These are phyloP conservation scores for Phycomyces nitens DNA, from an alignment of 192 early-diverging fungal genomes.

Conservation along the genomic window DNA sequence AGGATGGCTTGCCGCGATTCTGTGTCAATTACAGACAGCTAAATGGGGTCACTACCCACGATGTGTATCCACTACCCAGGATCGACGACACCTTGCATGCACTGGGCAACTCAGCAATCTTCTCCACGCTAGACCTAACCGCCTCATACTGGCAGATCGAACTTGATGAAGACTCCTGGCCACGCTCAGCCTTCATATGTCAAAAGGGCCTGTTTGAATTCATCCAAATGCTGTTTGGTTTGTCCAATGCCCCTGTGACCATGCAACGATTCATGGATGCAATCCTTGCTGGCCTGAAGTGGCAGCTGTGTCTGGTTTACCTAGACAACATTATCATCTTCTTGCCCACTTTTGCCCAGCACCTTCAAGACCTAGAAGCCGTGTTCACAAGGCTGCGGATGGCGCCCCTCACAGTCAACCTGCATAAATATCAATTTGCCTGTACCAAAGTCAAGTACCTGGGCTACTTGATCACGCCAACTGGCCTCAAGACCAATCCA, in stretches of 20 bases:
- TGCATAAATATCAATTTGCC: neutral
- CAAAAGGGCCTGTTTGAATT: constrained; percentile 46
- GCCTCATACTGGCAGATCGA: constrained; percentile 6
- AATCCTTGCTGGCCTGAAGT: constrained; percentile 30
- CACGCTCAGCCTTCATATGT: constrained; percentile 35
- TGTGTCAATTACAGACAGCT: constrained; percentile 40
- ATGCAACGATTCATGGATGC: constrained; percentile 46
- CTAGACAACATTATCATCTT: constrained; percentile 41
- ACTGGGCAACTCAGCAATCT: constrained; percentile 14
- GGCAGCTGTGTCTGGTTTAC: constrained; percentile 28
- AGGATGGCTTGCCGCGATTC: neutral
- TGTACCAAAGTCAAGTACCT: too few relatives aligned
- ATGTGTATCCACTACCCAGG: constrained; percentile 38
- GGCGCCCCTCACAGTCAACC: neutral
- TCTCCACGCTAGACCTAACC: constrained; percentile 13
- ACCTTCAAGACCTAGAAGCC: too few relatives aligned
- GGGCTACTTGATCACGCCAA: too few relatives aligned
- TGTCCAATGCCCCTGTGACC: constrained; percentile 56
- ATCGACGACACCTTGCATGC: constrained; percentile 32
- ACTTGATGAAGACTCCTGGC: neutral
- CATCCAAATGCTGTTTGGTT: constrained; percentile 56
- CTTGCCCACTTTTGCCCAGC: constrained; percentile 19
- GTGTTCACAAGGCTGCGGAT: neutral
- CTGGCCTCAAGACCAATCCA: too few relatives aligned
- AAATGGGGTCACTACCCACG: constrained; percentile 34